A percentile compares a stretch with the other conserved stretches of the same genome.
Conservation (phyloP, 805 yeast species). For the Metschnikowia kofuensis region DNA sequence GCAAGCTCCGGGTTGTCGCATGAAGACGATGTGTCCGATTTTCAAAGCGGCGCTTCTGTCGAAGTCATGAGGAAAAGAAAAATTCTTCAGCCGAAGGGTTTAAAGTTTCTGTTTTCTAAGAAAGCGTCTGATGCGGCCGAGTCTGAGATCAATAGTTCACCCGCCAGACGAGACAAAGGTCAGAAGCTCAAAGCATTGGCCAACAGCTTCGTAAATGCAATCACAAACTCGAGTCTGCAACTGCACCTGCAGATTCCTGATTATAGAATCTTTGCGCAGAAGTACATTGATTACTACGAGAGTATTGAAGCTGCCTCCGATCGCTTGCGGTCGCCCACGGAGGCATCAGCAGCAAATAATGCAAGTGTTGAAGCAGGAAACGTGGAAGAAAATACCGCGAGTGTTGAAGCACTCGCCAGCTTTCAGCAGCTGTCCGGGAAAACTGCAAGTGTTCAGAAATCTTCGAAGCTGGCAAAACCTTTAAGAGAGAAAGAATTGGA, state of each 20-base stretch:
- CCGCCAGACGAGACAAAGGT: slow-evolving; percentile 28
- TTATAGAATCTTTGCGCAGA: slow-evolving; percentile 52
- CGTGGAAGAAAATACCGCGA: neutral
- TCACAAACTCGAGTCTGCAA: slow-evolving; percentile 38
- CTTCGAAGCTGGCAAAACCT: neutral
- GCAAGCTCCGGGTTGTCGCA: slow-evolving; percentile 32
- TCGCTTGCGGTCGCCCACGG: neutral
- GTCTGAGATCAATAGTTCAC: neutral
- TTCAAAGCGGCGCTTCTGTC: slow-evolving; percentile 42
- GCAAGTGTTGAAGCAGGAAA: neutral
- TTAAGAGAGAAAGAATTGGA: slow-evolving; percentile 11
- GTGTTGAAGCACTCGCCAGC: neutral
- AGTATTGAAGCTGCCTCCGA: slow-evolving; percentile 22
- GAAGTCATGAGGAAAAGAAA: slow-evolving; percentile 66
- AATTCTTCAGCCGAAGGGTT: slow-evolving; percentile 56
- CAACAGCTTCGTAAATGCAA: slow-evolving; percentile 50
- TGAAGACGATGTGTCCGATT: slow-evolving; percentile 34
- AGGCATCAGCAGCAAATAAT: neutral
- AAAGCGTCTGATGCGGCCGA: neutral
- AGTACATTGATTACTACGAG: slow-evolving; percentile 54
- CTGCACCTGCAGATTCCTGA: slow-evolving; percentile 53
- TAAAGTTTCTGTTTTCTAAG: slow-evolving; percentile 7
- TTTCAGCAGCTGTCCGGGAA: neutral
- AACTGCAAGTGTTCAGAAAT: neutral
- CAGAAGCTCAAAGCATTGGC: slow-evolving; percentile 65